phyloP scores from a whole-genome alignment of 148 eudicot genomes.

The Fagopyrum esculentum region DNA sequence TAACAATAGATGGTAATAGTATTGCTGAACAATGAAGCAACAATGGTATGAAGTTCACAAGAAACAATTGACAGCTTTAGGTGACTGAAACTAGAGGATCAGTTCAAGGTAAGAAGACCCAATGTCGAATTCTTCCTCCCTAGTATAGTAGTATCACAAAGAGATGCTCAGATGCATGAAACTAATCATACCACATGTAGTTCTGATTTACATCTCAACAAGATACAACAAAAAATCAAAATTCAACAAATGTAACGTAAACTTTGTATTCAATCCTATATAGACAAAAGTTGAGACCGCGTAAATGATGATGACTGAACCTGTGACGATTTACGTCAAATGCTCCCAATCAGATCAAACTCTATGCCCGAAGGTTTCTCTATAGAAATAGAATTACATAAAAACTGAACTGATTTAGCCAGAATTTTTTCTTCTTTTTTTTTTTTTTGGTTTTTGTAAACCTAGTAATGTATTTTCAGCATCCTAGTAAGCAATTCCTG shows the following conservation, averaged over 20 bases:
- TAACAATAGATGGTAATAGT: not conserved
- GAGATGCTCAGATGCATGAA: conserved; percentile 11
- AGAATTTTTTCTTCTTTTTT: not conserved
- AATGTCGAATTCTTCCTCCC: not conserved
- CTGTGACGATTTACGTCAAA: not conserved
- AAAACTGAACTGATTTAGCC: conserved; percentile 4
- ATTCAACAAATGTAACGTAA: not conserved
- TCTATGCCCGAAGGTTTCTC: not conserved
- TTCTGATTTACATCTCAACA: conserved; percentile 8
- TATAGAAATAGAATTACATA: conserved; percentile 10
- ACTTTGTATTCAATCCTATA: conserved; percentile 6
- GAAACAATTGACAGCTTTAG: conserved; percentile 9
- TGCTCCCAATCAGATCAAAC: conserved; percentile 2
- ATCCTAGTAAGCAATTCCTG: conserved; percentile 10
- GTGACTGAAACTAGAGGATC: not conserved
- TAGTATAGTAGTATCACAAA: conserved; percentile 3
- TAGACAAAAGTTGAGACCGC: conserved; percentile 6
- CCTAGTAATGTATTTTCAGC: conserved; percentile 8
- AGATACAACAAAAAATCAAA: not conserved
- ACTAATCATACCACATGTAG: not conserved
- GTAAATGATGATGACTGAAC: not conserved
- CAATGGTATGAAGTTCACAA: not conserved
- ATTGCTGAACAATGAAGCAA: not conserved
- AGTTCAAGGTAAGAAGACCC: conserved; percentile 1
- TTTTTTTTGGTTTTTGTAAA: not conserved